These are phyloP conservation scores for Podospora conica DNA, from an alignment of 495 filamentous ascomycete genomes.

Conservation along the genomic window DNA sequence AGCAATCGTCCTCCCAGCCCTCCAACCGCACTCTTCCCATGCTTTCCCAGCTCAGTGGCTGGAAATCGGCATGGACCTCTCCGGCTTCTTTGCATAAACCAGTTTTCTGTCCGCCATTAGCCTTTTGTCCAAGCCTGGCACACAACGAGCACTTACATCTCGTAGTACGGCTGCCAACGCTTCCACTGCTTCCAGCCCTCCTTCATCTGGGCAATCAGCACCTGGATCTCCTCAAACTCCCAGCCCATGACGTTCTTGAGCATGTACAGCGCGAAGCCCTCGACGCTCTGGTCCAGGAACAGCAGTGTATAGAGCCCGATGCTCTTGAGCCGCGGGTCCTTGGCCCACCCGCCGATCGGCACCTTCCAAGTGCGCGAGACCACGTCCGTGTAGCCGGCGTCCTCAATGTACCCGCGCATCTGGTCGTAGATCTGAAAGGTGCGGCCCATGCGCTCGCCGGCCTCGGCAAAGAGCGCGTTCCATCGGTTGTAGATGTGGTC, in stretches of 20 bases:
- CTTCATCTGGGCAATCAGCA: slow-evolving; percentile 1
- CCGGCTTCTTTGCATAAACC: background rate
- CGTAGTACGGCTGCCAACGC: slow-evolving; percentile 4
- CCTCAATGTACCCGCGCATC: background rate
- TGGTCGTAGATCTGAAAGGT: slow-evolving; percentile 9
- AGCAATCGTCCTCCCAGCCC: background rate
- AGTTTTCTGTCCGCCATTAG: background rate
- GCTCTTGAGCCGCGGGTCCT: slow-evolving; percentile 12
- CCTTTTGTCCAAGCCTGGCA: too few relatives aligned
- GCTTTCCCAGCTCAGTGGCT: background rate
- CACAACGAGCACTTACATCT: background rate
- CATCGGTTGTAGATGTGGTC: slow-evolving; percentile 9
- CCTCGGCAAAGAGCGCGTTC: slow-evolving; percentile 4
- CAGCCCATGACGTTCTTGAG: slow-evolving; percentile 13
- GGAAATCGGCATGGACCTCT: background rate
- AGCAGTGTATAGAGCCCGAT: slow-evolving; percentile 6
- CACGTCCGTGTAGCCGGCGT: slow-evolving; percentile 10
- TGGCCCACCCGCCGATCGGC: slow-evolving; percentile 13
- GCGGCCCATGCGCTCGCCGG: slow-evolving; percentile 9
- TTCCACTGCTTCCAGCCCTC: slow-evolving; percentile 3
- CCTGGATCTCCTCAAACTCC: slow-evolving; percentile 9
- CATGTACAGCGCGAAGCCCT: slow-evolving; percentile 12
- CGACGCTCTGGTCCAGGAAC: slow-evolving; percentile 7
- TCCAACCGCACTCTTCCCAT: background rate
- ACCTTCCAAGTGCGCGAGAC: slow-evolving; percentile 6